These are phyloP conservation scores for Pichia heedii DNA, from an alignment of 805 yeast species.

Conservation along the genomic window DNA sequence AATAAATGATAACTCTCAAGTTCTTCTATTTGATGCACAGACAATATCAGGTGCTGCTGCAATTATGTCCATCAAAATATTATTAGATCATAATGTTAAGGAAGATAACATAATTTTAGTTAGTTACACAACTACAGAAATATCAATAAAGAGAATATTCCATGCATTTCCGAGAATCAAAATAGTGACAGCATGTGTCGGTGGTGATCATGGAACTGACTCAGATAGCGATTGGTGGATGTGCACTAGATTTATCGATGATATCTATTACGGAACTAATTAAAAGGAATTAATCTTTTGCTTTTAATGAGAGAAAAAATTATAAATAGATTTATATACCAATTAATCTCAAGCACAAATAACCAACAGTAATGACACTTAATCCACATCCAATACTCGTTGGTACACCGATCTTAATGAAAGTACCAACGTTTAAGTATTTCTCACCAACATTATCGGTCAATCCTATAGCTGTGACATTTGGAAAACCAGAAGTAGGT, in stretches of 20 bases:
- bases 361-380: conserved; percentile 74
- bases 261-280: conserved; percentile 66
- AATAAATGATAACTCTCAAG: conserved; percentile 19
- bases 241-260: conserved; percentile 61
- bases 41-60: conserved; percentile 88
- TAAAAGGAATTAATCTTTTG: too few relatives aligned
- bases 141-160: conserved; percentile 63
- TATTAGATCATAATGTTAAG: conserved; percentile 68
- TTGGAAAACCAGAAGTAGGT: conserved; percentile 97
- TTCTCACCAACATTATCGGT: conserved; percentile 89
- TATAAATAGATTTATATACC: conserved; percentile 31
- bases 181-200: conserved; percentile 60
- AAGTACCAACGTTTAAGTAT: conserved; percentile 76
- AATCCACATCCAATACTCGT: conserved; percentile 67
- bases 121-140: conserved; percentile 66
- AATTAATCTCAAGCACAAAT: conserved; percentile 51
- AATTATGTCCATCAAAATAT: conserved; percentile 86
- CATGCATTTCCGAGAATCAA: conserved; percentile 66
- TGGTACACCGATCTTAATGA: conserved; percentile 87
- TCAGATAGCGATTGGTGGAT: conserved; percentile 44
- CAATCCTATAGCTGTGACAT: conserved; percentile 93
- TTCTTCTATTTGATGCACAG: conserved; percentile 78
- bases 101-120: conserved; percentile 58
- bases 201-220: conserved; percentile 34
- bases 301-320: too few relatives aligned